These are phyloP conservation scores for Leishmania gerbilli DNA, from an alignment of 208 protist genomes.

Conservation along the genomic window DNA sequence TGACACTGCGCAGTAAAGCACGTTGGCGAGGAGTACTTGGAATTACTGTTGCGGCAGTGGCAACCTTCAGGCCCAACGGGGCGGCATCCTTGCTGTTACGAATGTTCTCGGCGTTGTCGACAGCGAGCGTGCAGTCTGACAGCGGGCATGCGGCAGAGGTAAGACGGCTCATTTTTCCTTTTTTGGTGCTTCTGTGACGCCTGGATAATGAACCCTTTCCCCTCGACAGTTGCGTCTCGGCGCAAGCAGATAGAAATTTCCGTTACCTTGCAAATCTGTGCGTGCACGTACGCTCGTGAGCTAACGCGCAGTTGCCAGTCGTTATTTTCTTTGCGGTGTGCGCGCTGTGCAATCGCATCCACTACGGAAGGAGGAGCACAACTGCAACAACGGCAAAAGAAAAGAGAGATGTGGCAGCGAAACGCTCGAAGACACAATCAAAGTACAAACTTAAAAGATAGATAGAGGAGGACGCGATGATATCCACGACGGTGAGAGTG, in stretches of 20 bases:
- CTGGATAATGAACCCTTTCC: not conserved
- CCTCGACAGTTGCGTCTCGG: not conserved
- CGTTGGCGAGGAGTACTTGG: constrained; percentile 13
- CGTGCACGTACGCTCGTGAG: not conserved
- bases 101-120: constrained; percentile 86
- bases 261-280: not conserved
- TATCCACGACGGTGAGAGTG: not conserved
- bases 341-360: not conserved
- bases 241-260: too few relatives aligned
- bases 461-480: not conserved
- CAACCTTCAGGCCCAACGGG: constrained; percentile 9
- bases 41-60: not conserved
- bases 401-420: not conserved
- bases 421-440: not conserved
- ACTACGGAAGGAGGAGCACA: not conserved
- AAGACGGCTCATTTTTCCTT: constrained; percentile 22
- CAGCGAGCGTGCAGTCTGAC: constrained; percentile 73
- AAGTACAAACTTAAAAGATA: too few relatives aligned
- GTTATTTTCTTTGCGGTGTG: too few relatives aligned
- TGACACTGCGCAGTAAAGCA: constrained; percentile 13
- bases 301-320: not conserved
- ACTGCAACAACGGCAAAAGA: not conserved
- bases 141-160: constrained; percentile 35
- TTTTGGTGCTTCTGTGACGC: not conserved
- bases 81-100: constrained; percentile 21